Base-by-base conservation (phyloP, 495 filamentous ascomycete species). In the Parathielavia hyrcaniae region DNA sequence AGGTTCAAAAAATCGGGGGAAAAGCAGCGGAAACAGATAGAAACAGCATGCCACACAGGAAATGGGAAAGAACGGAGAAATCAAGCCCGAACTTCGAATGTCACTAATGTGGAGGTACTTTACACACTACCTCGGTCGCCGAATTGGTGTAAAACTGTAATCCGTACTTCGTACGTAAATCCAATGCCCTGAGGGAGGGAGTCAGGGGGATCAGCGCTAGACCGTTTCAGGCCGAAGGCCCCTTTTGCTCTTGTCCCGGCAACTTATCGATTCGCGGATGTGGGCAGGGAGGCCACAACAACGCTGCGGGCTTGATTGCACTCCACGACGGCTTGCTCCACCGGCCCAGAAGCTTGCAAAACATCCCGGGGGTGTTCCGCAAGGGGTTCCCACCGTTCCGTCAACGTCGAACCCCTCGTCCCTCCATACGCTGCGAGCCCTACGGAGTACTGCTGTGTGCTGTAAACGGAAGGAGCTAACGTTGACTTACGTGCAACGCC, bases 201-300 rank as follows among this genome's bases (percentile, higher is more conserved):
- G 41, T 53, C 51, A 56, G 52, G 56, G 61, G 63, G 55, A 47
- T 61, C 50, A 47, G 35, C 50, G 57, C 68, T 70, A 68, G 49
- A 41, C 64, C 65, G 64, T 68, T 68, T 67, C 64, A 64, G 66
- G 54, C 49, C 57, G 19, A 19, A 22, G 45, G 57, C 59, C 60
- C 67, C 62, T 58, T 63, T 64, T 62, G 54, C 52, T 44, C 26
- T 34, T 39, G n/a, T n/a, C 19, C 26, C 53, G 45, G 55, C 48
- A 47, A 48, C 59, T 66, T 64, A 61, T 63, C 64, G 61, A 67
- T 66, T 61, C 54, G 59, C 64, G 44, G 60, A 66, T 62, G 49
- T 23, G 45, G 49, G 36, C 55, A 56, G 46, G 58, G 52, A 38
- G 5, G 13, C 38, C 45, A 52, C 53, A 44, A 53, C 51, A 36